Conservation (phyloP, 2,329 filamentous ascomycete genomes). For the Aspergillus eucalypticola region DNA sequence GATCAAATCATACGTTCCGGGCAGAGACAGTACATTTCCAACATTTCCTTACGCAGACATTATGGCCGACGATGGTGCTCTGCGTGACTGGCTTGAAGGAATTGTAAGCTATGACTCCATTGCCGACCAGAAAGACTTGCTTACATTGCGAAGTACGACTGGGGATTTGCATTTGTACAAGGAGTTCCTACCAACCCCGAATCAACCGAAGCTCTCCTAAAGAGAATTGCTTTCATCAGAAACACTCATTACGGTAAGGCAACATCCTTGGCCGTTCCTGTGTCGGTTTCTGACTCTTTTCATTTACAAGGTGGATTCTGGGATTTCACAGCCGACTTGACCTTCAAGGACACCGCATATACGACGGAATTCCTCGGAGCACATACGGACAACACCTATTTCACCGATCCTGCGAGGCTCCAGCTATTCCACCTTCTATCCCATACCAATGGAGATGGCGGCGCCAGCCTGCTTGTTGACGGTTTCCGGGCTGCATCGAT, state of each 20-base stretch:
- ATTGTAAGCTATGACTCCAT: slow-evolving; percentile 48
- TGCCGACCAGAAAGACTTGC: not conserved
- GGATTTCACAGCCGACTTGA: slow-evolving; percentile 87
- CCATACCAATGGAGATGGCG: slow-evolving; percentile 66
- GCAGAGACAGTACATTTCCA: slow-evolving; percentile 52
- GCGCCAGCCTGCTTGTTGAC: slow-evolving; percentile 80
- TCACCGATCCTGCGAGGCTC: slow-evolving; percentile 85
- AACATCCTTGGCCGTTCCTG: not conserved
- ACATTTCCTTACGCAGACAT: slow-evolving; percentile 62
- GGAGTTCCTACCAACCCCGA: slow-evolving; percentile 68
- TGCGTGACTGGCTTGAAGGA: slow-evolving; percentile 63
- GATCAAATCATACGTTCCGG: slow-evolving; percentile 41
- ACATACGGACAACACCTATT: slow-evolving; percentile 96
- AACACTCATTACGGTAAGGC: slow-evolving; percentile 84
- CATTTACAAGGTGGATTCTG: slow-evolving; percentile 61
- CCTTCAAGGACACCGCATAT: slow-evolving; percentile 87
- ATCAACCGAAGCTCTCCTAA: slow-evolving; percentile 72
- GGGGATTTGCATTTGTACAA: slow-evolving; percentile 77
- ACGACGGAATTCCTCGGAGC: slow-evolving; percentile 78
- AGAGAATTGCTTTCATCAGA: slow-evolving; percentile 82
- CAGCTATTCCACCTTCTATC: slow-evolving; percentile 92
- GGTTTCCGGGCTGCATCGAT: slow-evolving; percentile 72
- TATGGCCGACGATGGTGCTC: slow-evolving; percentile 57
- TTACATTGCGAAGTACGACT: slow-evolving; percentile 54
- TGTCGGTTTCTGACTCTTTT: not conserved